Conservation (phyloP, 2,329 filamentous ascomycete species). For the Botrytis sinoallii region DNA sequence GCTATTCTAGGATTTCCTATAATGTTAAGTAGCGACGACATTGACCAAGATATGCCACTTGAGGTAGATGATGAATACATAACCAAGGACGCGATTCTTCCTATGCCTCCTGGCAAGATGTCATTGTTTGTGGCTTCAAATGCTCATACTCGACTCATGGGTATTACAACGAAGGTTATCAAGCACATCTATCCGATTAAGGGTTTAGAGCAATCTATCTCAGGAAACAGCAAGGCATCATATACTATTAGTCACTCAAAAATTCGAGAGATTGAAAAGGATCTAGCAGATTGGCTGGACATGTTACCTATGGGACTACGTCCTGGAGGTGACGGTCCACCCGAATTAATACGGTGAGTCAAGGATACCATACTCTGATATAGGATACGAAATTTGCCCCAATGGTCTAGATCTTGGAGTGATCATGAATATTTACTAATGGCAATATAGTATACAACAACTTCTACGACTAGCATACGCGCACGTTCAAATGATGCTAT, state of each 20-base stretch:
- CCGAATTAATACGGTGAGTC: slow-evolving; percentile 71
- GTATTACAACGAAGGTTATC: slow-evolving; percentile 61
- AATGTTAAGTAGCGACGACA: slow-evolving; percentile 60
- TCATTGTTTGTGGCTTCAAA: slow-evolving; percentile 64
- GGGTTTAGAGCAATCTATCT: slow-evolving; percentile 47
- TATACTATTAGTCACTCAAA: slow-evolving; percentile 62
- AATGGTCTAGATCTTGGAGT: not conserved
- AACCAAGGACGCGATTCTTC: slow-evolving; percentile 54
- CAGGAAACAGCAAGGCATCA: slow-evolving; percentile 41
- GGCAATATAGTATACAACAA: slow-evolving; percentile 57
- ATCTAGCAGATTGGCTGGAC: slow-evolving; percentile 62
- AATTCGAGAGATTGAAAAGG: slow-evolving; percentile 62
- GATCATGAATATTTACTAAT: slow-evolving; percentile 24
- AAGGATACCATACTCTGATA: not conserved
- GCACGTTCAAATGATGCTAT: slow-evolving; percentile 79
- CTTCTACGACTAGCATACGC: slow-evolving; percentile 76
- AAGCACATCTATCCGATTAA: slow-evolving; percentile 65
- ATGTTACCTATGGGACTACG: slow-evolving; percentile 71
- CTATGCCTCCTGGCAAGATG: slow-evolving; percentile 52
- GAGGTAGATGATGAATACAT: slow-evolving; percentile 68
- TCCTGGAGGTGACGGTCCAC: slow-evolving; percentile 72
- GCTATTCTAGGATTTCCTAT: slow-evolving; percentile 65
- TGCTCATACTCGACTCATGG: slow-evolving; percentile 61
- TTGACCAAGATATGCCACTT: slow-evolving; percentile 63
- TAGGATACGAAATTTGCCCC: not conserved